Conservation (phyloP, 176 grass and related monocot species). For the Pharus latifolius region DNA sequence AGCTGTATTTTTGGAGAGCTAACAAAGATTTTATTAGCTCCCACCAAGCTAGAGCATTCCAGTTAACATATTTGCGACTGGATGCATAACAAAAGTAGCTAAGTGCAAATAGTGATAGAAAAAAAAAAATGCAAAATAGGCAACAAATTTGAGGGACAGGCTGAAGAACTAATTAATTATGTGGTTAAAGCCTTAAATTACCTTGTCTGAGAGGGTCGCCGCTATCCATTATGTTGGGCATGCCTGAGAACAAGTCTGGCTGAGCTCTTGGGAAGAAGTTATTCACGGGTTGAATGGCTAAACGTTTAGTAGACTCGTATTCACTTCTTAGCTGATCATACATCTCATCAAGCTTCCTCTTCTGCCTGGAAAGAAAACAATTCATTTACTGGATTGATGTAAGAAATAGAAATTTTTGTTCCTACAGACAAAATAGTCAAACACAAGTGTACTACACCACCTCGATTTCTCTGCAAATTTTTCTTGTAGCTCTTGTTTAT, state of each 20-base stretch:
- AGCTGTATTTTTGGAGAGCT: constrained; percentile 67
- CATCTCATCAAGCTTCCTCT: constrained; percentile 92
- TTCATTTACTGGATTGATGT: not conserved
- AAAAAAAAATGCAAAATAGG: too few relatives aligned
- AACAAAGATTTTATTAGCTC: constrained; percentile 20
- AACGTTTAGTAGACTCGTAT: constrained; percentile 61
- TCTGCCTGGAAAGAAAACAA: constrained; percentile 48
- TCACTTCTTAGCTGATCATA: constrained; percentile 78
- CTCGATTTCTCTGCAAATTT: constrained; percentile 96
- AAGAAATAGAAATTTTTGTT: not conserved
- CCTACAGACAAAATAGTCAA: not conserved
- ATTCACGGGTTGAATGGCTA: constrained; percentile 62
- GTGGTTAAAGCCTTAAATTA: constrained; percentile 24
- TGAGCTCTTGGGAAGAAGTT: constrained; percentile 57
- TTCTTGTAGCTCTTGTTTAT: constrained; percentile 92
- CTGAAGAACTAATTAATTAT: not conserved
- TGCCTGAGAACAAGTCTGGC: constrained; percentile 53
- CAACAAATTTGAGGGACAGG: not conserved
- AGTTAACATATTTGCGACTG: not conserved
- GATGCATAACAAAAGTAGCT: constrained; percentile 1
- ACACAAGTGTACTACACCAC: constrained; percentile 16
- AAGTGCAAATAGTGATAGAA: not conserved
- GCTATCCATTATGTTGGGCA: constrained; percentile 41
- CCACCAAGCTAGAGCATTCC: not conserved
- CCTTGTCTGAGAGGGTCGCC: constrained; percentile 36